Conservation (phyloP, 306 rosid species). For the Notholithocarpus densiflorus region DNA sequence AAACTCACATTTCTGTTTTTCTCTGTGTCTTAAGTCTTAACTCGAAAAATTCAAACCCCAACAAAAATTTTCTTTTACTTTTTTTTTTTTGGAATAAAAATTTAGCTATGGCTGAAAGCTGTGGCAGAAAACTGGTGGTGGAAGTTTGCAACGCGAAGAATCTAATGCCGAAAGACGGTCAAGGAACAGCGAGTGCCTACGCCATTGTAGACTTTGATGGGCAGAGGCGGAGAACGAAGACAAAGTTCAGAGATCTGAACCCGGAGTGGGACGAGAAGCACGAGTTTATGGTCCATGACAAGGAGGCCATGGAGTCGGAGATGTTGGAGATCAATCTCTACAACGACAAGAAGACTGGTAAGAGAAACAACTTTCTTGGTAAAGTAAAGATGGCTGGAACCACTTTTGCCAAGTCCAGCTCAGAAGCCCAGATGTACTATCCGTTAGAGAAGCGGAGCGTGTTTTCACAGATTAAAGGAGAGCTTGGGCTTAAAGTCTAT, state of each 20-base stretch:
- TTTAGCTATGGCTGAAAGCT: constrained; percentile 49
- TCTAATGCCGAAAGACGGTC: constrained; percentile 93
- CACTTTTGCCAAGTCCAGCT: constrained; percentile 40
- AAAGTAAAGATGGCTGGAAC: constrained; percentile 68
- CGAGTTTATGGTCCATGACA: constrained; percentile 62
- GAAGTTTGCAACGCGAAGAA: constrained; percentile 80
- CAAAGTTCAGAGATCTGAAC: constrained; percentile 71
- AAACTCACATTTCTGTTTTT: background rate
- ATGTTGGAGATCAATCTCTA: constrained; percentile 67
- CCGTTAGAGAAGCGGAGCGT: constrained; percentile 90
- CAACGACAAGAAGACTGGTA: constrained; percentile 70
- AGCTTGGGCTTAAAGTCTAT: constrained; percentile 59
- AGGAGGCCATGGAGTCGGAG: constrained; percentile 50
- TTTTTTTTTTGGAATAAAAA: background rate
- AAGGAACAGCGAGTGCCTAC: constrained; percentile 93
- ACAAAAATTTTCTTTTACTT: background rate
- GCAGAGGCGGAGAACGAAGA: constrained; percentile 73
- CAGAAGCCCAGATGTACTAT: constrained; percentile 52
- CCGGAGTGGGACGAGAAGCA: constrained; percentile 89
- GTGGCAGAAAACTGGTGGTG: constrained; percentile 59
- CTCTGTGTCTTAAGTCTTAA: background rate
- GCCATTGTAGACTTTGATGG: constrained; percentile 88
- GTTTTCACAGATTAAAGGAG: constrained; percentile 86
- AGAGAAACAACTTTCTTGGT: constrained; percentile 74
- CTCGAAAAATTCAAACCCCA: background rate